Conservation (phyloP, 768 basidiomycete genomes). For the Pleurotus sapidus region DNA sequence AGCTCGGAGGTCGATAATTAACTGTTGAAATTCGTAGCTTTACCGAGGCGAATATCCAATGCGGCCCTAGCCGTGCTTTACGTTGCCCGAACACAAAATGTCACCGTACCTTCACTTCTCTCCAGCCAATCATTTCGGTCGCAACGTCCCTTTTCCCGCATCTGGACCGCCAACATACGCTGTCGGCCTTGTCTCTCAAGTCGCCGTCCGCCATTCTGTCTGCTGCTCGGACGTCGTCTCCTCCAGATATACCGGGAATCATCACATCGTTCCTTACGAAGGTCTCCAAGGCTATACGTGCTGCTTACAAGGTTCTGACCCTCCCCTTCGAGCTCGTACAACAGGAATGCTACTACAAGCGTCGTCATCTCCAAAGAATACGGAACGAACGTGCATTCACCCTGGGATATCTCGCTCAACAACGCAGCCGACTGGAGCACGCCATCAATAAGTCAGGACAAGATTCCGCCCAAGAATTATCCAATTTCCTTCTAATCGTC, state of each 20-base stretch:
- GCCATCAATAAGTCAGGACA: constrained; percentile 23
- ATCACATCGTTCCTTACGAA: constrained; percentile 12
- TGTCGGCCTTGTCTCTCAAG: background rate
- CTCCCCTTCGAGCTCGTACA: constrained; percentile 62
- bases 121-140: constrained; percentile 47
- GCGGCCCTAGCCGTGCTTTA: constrained; percentile 36
- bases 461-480: constrained; percentile 15
- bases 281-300: constrained; percentile 15
- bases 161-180: constrained; percentile 26
- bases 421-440: constrained; percentile 43
- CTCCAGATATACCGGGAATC: constrained; percentile 18
- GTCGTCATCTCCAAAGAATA: constrained; percentile 54
- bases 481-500: constrained; percentile 15
- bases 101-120: constrained; percentile 45
- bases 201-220: constrained; percentile 16
- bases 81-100: constrained; percentile 37
- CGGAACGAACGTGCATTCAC: constrained; percentile 67
- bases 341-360: constrained; percentile 66
- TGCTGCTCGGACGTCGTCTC: constrained; percentile 5
- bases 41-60: constrained; percentile 39
- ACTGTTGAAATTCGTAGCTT: constrained; percentile 27
- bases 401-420: constrained; percentile 59
- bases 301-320: constrained; percentile 24
- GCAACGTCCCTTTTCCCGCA: constrained; percentile 68
- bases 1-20: background rate